Percentiles rank a stretch among this genome's conserved stretches.
phyloP scores from a whole-genome alignment of 129 eudicot genomes.

The Artemisia tridentata region DNA sequence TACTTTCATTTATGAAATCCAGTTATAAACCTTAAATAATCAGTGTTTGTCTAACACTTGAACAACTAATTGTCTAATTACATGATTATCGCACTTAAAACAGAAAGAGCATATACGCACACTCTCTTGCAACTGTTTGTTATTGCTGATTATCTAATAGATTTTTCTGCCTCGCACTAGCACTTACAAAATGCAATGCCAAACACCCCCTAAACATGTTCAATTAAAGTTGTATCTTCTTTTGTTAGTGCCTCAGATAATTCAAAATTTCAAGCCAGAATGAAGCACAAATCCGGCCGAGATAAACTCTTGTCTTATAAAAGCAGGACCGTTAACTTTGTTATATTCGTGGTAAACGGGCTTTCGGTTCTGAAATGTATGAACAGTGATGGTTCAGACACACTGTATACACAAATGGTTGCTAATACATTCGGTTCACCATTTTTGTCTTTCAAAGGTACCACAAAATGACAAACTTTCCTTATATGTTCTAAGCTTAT shows the following conservation, averaged over 20 bases:
- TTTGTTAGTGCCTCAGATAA: conserved; percentile 2
- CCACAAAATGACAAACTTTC: neutral
- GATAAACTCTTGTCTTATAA: conserved; percentile 14
- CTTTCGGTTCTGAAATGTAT: conserved; percentile 59
- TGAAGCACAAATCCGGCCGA: conserved; percentile 41
- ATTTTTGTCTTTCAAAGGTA: conserved; percentile 73
- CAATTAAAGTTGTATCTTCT: neutral
- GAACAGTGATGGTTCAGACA: conserved; percentile 36
- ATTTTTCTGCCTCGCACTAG: too few species aligned
- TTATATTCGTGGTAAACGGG: conserved; percentile 78
- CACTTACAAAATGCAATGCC: too few species aligned
- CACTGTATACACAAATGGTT: conserved; percentile 39
- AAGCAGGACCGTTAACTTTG: conserved; percentile 58
- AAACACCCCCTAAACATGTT: too few species aligned
- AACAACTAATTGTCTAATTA: too few species aligned
- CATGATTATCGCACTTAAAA: too few species aligned
- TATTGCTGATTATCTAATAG: too few species aligned
- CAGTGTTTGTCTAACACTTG: too few species aligned
- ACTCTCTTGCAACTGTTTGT: neutral
- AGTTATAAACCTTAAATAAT: too few species aligned
- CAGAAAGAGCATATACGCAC: too few species aligned
- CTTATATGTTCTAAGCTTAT: conserved; percentile 1
- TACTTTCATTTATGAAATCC: too few species aligned
- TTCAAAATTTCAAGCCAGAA: conserved; percentile 8
- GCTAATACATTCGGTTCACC: conserved; percentile 44